A percentile compares a stretch with the other conserved stretches of the same genome.
Evolutionary conservation across 1,139 yeast species (phyloP).

Genomic region (Arxiozyma heterogenica): DNA sequence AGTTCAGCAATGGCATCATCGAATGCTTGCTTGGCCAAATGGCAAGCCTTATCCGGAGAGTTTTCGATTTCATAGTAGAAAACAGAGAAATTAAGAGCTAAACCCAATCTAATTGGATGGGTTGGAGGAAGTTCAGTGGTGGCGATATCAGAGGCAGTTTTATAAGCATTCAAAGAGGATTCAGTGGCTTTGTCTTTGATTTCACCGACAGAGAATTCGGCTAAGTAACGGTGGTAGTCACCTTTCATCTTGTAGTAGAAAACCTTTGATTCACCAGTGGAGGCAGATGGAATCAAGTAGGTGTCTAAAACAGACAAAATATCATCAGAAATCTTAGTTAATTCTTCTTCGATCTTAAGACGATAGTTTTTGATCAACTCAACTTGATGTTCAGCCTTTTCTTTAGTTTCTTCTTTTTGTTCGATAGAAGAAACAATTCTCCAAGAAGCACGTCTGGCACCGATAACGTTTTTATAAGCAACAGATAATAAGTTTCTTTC

Average conservation of each 20-base stretch:
- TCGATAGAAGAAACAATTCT: conserved; percentile 95
- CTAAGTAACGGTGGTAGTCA: conserved; percentile 97
- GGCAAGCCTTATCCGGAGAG: conserved; percentile 97
- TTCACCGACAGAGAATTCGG: conserved; percentile 88
- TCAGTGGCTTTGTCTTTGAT: conserved; percentile 91
- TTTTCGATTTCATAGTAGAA: conserved; percentile 96
- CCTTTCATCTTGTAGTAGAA: conserved; percentile 99
- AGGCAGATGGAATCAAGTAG: conserved; percentile 88
- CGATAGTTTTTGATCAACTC: conserved; percentile 88
- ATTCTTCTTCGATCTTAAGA: conserved; percentile 85
- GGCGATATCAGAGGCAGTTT: conserved; percentile 92
- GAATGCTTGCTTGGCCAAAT: conserved; percentile 94
- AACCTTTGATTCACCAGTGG: conserved; percentile 94
- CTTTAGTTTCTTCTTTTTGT: conserved; percentile 96
- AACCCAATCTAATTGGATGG: conserved; percentile 95
- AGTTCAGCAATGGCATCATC: conserved; percentile 98
- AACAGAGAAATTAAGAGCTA: conserved; percentile 95
- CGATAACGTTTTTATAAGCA: conserved; percentile 96
- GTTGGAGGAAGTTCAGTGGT: conserved; percentile 96
- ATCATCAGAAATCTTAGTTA: conserved; percentile 89
- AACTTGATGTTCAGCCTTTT: conserved; percentile 65
- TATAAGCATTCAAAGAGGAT: conserved; percentile 86
- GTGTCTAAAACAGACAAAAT: conserved; percentile 78
- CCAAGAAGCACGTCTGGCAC: conserved; percentile 99
- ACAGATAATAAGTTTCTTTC: conserved; percentile 95